Base-by-base conservation (phyloP, 2,329 filamentous ascomycete species). In the Colletotrichum sp. region DNA sequence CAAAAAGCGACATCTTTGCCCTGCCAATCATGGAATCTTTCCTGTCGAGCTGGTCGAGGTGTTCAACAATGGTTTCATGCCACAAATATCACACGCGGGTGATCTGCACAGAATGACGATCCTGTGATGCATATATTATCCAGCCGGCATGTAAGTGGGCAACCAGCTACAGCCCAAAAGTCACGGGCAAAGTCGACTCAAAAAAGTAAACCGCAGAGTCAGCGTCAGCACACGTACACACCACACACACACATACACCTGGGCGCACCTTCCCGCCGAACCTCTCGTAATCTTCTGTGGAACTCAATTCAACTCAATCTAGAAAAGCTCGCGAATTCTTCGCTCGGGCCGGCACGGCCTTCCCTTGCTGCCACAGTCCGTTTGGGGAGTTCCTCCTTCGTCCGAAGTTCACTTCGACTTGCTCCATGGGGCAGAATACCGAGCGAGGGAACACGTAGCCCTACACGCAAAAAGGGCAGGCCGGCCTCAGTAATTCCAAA, bases 1-100 rank as follows among this genome's bases (percentile, higher is more conserved):
- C 78, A 64, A 83, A 84, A 10, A 83, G 75, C n/a, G 79, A 76
- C 65, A 80, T 80, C 52, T 44, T 78, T 34, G 69, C 26, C 8
- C 30, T 36, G 66, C 59, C 59, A 32, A 69, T 44, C 52, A 69
- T 69, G n/a, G 26, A 57, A 32, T 34, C 34, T 16, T 57, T 21
- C 2, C 13, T 24, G 34, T 44, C 21, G 34, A 44, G 32, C 16
- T 21, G 1, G 32, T 10, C 62, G 21, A 36, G 0, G 18, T 21
- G 7, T 55, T 49, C 15, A 18, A 0, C 28, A 21, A n/a, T 30
- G 30, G 32, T 28, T 69, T 57, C 44, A 26, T 64, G 39, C 18
- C n/a, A 52, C 26, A 28, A 21, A 21, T 21, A 52, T 52, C 44
- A 12, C 44, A 24, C 44, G 44, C n/a, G n/a, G 44, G 44, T 52